phyloP scores from a whole-genome alignment of 148 eudicot genomes.

The Cornus controversa region DNA sequence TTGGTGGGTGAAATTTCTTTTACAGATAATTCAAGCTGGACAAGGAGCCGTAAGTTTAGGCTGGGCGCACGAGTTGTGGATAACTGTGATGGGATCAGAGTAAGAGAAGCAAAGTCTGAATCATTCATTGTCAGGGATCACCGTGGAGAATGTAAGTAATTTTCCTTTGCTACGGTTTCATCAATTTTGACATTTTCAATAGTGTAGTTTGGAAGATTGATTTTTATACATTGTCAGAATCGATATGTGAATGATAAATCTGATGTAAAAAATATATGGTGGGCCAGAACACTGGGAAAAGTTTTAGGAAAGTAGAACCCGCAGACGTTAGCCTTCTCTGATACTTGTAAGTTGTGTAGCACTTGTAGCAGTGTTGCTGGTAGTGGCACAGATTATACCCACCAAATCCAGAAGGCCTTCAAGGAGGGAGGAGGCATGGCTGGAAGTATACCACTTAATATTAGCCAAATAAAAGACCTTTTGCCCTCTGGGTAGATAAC shows the following conservation, averaged over 20 bases:
- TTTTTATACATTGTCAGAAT: background rate
- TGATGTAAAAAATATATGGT: background rate
- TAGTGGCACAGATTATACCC: background rate
- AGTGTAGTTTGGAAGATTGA: background rate
- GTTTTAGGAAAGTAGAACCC: background rate
- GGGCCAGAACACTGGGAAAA: background rate
- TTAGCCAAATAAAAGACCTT: background rate
- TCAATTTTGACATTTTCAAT: background rate
- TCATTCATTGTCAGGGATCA: conserved; percentile 79
- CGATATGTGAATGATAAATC: background rate
- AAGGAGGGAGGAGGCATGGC: background rate
- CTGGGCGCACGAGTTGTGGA: conserved; percentile 68
- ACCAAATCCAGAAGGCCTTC: background rate
- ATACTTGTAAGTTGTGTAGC: too few species aligned
- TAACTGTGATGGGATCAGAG: conserved; percentile 46
- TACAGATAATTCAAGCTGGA: conserved; percentile 83
- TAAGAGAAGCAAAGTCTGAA: conserved; percentile 78
- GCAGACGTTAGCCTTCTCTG: background rate
- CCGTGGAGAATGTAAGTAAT: conserved; percentile 76
- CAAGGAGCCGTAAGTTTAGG: conserved; percentile 74
- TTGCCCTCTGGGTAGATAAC: background rate
- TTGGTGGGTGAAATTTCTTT: conserved; percentile 61
- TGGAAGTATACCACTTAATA: background rate
- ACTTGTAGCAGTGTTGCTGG: too few species aligned
- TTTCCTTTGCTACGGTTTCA: background rate